Percentiles rank a stretch among this genome's conserved stretches.
Conservation (phyloP, 1,284 basidiomycete species). For the Pholiota adiposa region DNA sequence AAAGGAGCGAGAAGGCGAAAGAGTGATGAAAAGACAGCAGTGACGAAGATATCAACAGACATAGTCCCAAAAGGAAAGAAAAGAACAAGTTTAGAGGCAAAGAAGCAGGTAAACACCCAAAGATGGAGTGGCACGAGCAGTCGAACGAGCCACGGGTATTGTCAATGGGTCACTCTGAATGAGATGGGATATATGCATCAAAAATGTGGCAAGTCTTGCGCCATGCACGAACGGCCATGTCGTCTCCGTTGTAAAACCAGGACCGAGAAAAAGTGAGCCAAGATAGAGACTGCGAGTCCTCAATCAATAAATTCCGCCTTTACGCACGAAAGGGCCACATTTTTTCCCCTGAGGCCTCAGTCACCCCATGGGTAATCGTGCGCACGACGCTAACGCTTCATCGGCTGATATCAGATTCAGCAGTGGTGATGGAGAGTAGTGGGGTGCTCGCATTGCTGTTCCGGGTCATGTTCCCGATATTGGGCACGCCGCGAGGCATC, state of each 20-base stretch:
- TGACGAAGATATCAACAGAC: not conserved
- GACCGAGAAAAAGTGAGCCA: not conserved
- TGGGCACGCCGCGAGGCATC: conserved; percentile 32
- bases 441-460: conserved; percentile 28
- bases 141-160: not conserved
- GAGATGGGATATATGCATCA: not conserved
- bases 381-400: not conserved
- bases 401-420: conserved; percentile 10
- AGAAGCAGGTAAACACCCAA: not conserved
- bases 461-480: conserved; percentile 36
- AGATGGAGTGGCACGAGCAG: not conserved
- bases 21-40: not conserved
- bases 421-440: conserved; percentile 30
- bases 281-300: not conserved
- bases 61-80: conserved; percentile 1
- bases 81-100: not conserved
- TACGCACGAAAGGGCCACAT: not conserved
- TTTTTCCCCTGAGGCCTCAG: not conserved
- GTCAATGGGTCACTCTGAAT: not conserved
- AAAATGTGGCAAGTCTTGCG: not conserved
- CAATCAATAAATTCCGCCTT: not conserved
- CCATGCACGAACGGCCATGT: not conserved
- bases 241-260: not conserved
- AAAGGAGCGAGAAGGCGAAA: not conserved
- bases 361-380: not conserved